These are phyloP conservation scores for Epicoccum sorghinum DNA, from an alignment of 2,329 filamentous ascomycete genomes.

Conservation along the genomic window DNA sequence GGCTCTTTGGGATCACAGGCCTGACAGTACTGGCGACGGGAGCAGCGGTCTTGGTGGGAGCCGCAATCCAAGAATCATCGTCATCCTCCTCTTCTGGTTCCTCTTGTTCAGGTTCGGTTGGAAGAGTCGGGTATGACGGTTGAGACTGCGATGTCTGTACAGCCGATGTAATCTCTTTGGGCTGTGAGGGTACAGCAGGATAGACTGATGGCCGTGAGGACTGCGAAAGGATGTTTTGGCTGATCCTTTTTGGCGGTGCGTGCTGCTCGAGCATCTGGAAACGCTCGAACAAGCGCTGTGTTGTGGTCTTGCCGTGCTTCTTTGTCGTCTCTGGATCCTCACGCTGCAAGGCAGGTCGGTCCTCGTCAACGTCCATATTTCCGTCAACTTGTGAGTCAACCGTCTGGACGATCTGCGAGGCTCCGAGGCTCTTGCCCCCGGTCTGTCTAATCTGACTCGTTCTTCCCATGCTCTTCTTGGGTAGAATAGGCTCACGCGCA, in stretches of 20 bases:
- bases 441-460: constrained; percentile 79
- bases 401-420: constrained; percentile 42
- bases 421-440: constrained; percentile 70
- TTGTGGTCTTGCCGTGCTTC: constrained; percentile 85
- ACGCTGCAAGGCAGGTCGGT: constrained; percentile 43
- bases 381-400: constrained; percentile 55
- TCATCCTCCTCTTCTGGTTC: constrained; percentile 32
- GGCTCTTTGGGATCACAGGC: constrained; percentile 64
- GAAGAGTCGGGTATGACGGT: constrained; percentile 51
- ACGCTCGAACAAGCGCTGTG: constrained; percentile 88
- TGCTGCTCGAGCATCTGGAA: constrained; percentile 75
- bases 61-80: constrained; percentile 66
- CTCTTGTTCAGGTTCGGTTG: constrained; percentile 21
- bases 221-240: constrained; percentile 44
- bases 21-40: constrained; percentile 41
- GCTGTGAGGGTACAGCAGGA: constrained; percentile 21
- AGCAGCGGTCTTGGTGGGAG: constrained; percentile 54
- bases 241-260: constrained; percentile 43
- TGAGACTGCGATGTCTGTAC: constrained; percentile 38
- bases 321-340: constrained; percentile 61
- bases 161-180: constrained; percentile 36
- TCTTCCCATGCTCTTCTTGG: constrained; percentile 81
- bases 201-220: constrained; percentile 17
- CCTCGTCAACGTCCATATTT: constrained; percentile 59
- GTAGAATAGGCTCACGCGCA: constrained; percentile 82